Conservation (phyloP, 805 yeast species). For the Isabelozyma gotoi region DNA sequence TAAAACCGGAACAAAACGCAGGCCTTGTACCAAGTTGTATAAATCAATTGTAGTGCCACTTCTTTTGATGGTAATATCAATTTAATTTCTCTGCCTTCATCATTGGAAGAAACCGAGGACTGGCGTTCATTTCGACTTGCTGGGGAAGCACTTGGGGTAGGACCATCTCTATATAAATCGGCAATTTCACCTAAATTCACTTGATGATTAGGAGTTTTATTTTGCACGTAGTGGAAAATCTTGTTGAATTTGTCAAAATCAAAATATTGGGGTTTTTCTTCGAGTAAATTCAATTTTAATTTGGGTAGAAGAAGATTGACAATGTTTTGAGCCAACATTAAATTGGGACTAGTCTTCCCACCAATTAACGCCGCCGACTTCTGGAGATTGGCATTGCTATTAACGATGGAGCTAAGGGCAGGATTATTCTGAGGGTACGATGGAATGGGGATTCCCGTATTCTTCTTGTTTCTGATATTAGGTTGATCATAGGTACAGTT, state of each 20-base stretch:
- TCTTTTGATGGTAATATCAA: slow-evolving; percentile 75
- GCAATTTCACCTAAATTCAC: slow-evolving; percentile 24
- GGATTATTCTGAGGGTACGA: slow-evolving; percentile 13
- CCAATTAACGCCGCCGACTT: slow-evolving; percentile 9
- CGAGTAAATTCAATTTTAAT: slow-evolving; percentile 32
- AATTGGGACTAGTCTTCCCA: slow-evolving; percentile 7
- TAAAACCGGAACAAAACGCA: slow-evolving; percentile 83
- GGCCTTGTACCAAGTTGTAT: slow-evolving; percentile 80
- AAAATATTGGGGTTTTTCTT: slow-evolving; percentile 25
- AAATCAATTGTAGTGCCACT: slow-evolving; percentile 66
- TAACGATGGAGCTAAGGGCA: slow-evolving; percentile 14
- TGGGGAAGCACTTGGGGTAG: slow-evolving; percentile 16
- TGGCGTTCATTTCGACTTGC: slow-evolving; percentile 11
- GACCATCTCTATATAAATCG: slow-evolving; percentile 26
- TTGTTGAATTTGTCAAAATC: slow-evolving; percentile 35
- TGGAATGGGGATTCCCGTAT: slow-evolving; percentile 28
- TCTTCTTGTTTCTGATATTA: slow-evolving; percentile 50
- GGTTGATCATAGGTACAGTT: slow-evolving; percentile 86
- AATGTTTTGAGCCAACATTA: slow-evolving; percentile 32
- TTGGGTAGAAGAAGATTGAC: slow-evolving; percentile 35
- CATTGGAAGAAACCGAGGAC: slow-evolving; percentile 17
- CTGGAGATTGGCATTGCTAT: slow-evolving; percentile 10
- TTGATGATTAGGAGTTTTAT: slow-evolving; percentile 12
- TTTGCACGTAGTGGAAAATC: slow-evolving; percentile 18
- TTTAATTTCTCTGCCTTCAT: slow-evolving; percentile 48